Evolutionary conservation across 495 filamentous ascomycete genomes (phyloP), one percentile per base, ranked within the genome.

Genomic region (Neurospora sp.): DNA sequence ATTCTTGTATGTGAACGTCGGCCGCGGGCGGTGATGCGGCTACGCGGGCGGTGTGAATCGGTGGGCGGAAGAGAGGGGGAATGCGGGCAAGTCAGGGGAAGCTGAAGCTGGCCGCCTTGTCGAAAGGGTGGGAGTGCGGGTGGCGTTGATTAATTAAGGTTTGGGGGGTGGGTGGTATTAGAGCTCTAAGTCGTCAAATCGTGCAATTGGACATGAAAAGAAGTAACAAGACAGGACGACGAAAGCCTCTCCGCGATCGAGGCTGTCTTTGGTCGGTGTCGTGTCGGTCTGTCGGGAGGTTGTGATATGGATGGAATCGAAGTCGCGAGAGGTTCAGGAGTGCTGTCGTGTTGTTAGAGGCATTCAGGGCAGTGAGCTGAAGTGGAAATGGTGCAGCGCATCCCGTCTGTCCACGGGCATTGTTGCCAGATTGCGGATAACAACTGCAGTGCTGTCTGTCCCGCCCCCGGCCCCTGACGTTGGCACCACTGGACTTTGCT

Each of bases 401-500:
- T 59, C 48, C 48, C 20, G 48, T 59, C 46, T 54, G 46, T 59
- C 54, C 54, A n/a, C n/a, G n/a, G n/a, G n/a, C n/a, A 35, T 62
- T 73, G 76, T 79, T 81, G 79, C 79, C 79, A 81, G 79, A 81
- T 81, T 81, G 79, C 79, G 76, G 69, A 74, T 39, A 62, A 69
- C 54, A 14, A 23, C 48, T 59, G 48, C 48, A 14, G 20, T 23
- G 48, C 48, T 27, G 20, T 23, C 54, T 66, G 54, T 16, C 54
- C 54, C 46, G 46, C 9, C 54, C 48, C 54, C 54, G 27, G 54
- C 54, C 54, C 54, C 54, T 66, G 54, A 66, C 54, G 54, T 35
- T 66, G 54, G 54, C 54, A 66, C 54, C 54, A 35, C 54, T 62
- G 54, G 27, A 62, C 54, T 31, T 62, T 62, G 54, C 54, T 72